Evolutionary conservation across 371 early-diverging fungal species (phyloP).

Genomic region (Mortierella sp.): DNA sequence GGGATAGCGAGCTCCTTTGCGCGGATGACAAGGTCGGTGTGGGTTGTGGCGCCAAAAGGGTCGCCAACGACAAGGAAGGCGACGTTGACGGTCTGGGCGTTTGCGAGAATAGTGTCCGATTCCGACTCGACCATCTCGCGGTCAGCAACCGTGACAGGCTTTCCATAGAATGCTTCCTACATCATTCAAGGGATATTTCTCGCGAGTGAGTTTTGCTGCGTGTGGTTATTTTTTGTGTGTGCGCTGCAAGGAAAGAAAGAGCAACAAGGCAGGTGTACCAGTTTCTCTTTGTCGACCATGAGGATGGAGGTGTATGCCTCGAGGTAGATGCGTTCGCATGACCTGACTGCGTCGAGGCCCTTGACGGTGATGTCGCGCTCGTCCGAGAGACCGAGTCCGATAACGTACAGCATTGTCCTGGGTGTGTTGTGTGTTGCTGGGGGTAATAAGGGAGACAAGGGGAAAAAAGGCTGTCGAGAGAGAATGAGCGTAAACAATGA

Average conservation of each 20-base stretch:
- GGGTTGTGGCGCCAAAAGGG: constrained; percentile 99
- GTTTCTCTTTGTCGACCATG: constrained; percentile 84
- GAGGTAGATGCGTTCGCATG: constrained; percentile 93
- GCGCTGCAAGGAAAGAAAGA: background rate
- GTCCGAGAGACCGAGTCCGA: constrained; percentile 98
- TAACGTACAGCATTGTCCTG: constrained; percentile 84
- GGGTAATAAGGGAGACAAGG: no score
- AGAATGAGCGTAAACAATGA: no score
- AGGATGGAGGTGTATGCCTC: constrained; percentile 99
- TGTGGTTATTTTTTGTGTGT: background rate
- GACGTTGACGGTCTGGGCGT: constrained; percentile 91
- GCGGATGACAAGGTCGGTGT: constrained; percentile 97
- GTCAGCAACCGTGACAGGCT: constrained; percentile 89
- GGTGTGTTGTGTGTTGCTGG: no score
- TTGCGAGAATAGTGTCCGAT: constrained; percentile 90
- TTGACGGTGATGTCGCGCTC: constrained; percentile 97
- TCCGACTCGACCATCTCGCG: constrained; percentile 98
- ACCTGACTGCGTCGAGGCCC: constrained; percentile 93
- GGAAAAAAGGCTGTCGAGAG: no score
- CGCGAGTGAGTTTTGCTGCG: background rate
- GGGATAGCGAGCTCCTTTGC: constrained; percentile 91
- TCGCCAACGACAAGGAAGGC: constrained; percentile 99
- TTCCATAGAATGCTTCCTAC: constrained; percentile 91
- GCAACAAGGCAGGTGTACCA: constrained; percentile 62
- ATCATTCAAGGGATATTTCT: background rate